A percentile compares a stretch with the other conserved stretches of the same genome.
Evolutionary conservation across 2,329 filamentous ascomycete genomes (phyloP).

Genomic region (Domatiomyces globalis): DNA sequence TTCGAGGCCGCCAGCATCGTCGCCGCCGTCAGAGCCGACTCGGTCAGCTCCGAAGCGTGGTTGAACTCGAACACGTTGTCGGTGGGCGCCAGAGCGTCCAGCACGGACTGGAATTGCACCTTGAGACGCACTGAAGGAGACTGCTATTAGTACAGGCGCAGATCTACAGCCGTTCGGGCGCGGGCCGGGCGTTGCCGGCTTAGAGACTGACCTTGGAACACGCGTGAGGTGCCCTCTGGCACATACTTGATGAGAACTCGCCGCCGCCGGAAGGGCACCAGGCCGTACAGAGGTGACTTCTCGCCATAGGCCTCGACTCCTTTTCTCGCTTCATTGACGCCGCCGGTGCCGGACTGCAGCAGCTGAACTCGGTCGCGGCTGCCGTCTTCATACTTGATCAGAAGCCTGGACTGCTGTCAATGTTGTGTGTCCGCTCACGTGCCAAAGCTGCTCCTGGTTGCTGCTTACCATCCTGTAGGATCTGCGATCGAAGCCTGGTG

Average conservation of each 20-base stretch:
- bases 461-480: slow-evolving; percentile 83
- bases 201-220: slow-evolving; percentile 64
- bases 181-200: not conserved
- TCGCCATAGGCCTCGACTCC: slow-evolving; percentile 68
- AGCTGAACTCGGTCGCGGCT: slow-evolving; percentile 78
- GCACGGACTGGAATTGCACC: slow-evolving; percentile 49
- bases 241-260: slow-evolving; percentile 89
- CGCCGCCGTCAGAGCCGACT: slow-evolving; percentile 72
- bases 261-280: slow-evolving; percentile 74
- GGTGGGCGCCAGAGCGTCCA: slow-evolving; percentile 63
- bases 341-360: slow-evolving; percentile 60
- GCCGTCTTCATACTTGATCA: slow-evolving; percentile 61
- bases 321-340: slow-evolving; percentile 69
- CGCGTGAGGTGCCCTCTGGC: slow-evolving; percentile 75
- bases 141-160: not conserved
- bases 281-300: slow-evolving; percentile 77
- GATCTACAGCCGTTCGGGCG: too few relatives aligned
- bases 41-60: slow-evolving; percentile 63
- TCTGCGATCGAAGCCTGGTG: slow-evolving; percentile 67
- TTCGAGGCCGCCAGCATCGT: slow-evolving; percentile 82
- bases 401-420: slow-evolving; percentile 51
- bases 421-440: not conserved
- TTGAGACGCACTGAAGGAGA: slow-evolving; percentile 57
- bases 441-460: not conserved
- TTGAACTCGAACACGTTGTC: slow-evolving; percentile 71